Evolutionary conservation across 139 green algal species (phyloP), one percentile per base, ranked within the genome.

Genomic region (Chlamydomonas asymmetrica): DNA sequence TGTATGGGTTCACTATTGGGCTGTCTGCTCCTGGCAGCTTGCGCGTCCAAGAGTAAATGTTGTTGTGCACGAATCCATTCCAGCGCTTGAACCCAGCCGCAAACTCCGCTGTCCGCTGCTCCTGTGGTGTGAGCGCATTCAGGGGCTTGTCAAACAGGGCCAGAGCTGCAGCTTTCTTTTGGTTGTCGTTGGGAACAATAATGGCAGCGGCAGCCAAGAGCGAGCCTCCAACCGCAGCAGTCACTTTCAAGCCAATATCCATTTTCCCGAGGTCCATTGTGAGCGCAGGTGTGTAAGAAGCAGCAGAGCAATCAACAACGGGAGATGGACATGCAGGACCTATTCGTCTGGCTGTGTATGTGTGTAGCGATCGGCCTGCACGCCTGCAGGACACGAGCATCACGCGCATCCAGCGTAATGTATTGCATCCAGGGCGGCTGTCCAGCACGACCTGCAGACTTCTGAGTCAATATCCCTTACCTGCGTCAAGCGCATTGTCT

Each of bases 1-100:
- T 69, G 73, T 90, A 90, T 3, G 85, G 85, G 66, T 90, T 90
- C 10, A 88, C 63, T 40, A 90, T 80, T 2, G 85, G 85, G 63
- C 66, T 85, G 40, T 85, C 69, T 10, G 74, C 49, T 5, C 85
- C 85, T 29, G 85, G 85, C 32, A 90, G 71, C 64, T 80, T 85
- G 27, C 85, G 76, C 7, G 85, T 90, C 35, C 80, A 45, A 43
- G 73, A 75, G 71, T 88, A 90, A 6, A 86, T 63, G 49, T 63
- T 87, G 63, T 80, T 83, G 34, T 90, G 64, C 20, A 85, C 81
- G 52, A 90, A 91, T 22, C 74, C 67, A 3, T 79, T 84, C 82
- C 82, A 91, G 7, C 78, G 62, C 35, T 60, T 45, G 57, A 85
- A 69, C 0, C 77, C 85, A 25, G 85, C 85, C 20, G n/a, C 34